Evolutionary conservation across 2,329 filamentous ascomycete genomes (phyloP).

Genomic region (Pseudocercospora vitis): DNA sequence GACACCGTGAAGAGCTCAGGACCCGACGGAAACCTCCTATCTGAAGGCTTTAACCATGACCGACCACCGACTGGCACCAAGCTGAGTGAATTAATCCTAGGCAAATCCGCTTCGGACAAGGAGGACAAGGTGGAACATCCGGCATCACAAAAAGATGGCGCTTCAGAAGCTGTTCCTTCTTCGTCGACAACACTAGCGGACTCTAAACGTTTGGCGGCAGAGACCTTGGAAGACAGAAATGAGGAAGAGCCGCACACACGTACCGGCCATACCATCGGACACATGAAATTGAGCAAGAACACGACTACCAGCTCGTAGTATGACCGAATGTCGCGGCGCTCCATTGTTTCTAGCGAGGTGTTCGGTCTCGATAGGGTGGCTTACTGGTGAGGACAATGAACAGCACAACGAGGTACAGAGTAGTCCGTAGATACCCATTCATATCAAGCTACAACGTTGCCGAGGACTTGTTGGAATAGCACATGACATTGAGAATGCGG

Average conservation of each 20-base stretch:
- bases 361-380: conserved; percentile 2
- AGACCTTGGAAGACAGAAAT: conserved; percentile 45
- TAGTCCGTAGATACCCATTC: conserved; percentile 4
- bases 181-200: conserved; percentile 27
- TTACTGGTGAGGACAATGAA: neutral
- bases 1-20: conserved; percentile 30
- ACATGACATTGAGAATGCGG: neutral
- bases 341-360: conserved; percentile 8
- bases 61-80: neutral
- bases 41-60: conserved; percentile 5
- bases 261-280: conserved; percentile 18
- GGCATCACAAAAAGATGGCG: conserved; percentile 27
- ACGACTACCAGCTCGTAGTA: conserved; percentile 16
- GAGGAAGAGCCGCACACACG: conserved; percentile 41
- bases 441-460: too few relatives aligned
- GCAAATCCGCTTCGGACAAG: conserved; percentile 5
- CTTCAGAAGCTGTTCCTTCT: conserved; percentile 31
- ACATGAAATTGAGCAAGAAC: conserved; percentile 20
- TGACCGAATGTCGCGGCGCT: conserved; percentile 7
- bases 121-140: conserved; percentile 15
- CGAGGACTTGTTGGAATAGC: too few relatives aligned
- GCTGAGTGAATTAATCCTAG: neutral
- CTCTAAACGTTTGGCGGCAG: conserved; percentile 40
- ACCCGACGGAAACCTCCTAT: conserved; percentile 18
- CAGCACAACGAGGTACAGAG: neutral